phyloP scores from a whole-genome alignment of 2,329 filamentous ascomycete genomes.

The Chrysoporthe puriensis region DNA sequence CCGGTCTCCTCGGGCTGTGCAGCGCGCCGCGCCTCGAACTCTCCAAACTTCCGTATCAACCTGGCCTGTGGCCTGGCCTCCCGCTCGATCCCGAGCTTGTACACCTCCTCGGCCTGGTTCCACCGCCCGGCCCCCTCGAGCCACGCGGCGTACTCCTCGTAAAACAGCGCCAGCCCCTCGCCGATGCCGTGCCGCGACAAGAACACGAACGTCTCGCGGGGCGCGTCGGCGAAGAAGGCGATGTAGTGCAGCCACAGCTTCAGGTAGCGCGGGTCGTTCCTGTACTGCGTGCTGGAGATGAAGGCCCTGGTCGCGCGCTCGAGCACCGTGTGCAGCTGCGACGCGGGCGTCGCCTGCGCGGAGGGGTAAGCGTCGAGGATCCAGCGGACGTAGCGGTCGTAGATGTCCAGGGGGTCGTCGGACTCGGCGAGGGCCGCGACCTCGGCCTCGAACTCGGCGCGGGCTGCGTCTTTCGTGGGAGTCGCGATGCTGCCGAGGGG shows the following conservation, averaged over 20 bases:
- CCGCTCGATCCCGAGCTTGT: constrained; percentile 83
- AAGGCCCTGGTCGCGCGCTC: constrained; percentile 94
- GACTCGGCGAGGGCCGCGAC: constrained; percentile 78
- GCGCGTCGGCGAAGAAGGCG: constrained; percentile 87
- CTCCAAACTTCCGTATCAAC: constrained; percentile 84
- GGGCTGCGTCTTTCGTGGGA: constrained; percentile 75
- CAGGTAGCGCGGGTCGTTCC: constrained; percentile 91
- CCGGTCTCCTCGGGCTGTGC: constrained; percentile 60
- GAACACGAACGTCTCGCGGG: constrained; percentile 90
- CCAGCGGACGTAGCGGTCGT: constrained; percentile 97
- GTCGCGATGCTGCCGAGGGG: constrained; percentile 60
- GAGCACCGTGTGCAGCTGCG: constrained; percentile 84
- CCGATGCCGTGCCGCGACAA: constrained; percentile 87
- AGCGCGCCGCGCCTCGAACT: constrained; percentile 78
- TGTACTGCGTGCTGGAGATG: constrained; percentile 83
- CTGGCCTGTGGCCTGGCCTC: constrained; percentile 83
- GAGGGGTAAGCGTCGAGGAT: constrained; percentile 93
- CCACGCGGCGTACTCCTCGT: constrained; percentile 96
- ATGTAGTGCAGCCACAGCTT: constrained; percentile 96
- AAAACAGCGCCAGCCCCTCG: constrained; percentile 85
- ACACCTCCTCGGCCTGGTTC: constrained; percentile 92
- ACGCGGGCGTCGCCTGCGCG: constrained; percentile 86
- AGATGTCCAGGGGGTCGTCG: constrained; percentile 93
- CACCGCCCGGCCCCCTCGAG: constrained; percentile 82
- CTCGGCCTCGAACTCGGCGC: constrained; percentile 86